Evolutionary conservation across 345 rosid species (phyloP), one percentile per base, ranked within the genome.

Genomic region (Euphorbia lathyris): DNA sequence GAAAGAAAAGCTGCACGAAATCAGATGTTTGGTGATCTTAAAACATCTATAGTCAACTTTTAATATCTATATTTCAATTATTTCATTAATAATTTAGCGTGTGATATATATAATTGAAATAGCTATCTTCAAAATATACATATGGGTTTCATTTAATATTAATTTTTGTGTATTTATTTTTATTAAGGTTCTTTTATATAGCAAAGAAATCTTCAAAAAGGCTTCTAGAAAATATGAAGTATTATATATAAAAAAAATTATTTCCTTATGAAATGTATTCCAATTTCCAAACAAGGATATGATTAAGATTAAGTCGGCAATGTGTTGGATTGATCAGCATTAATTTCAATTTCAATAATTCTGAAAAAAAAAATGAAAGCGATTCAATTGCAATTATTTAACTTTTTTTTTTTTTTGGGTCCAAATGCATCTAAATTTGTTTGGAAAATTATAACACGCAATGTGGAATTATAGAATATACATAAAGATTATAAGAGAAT

Each of bases 301-400:
- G 53, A 58, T 58, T 9, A 58, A 51, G 45, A 26, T 45, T 10
- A 42, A 45, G 63, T 34, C 19, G 63, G 20, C 8, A 26, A 56
- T 32, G 62, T 19, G 53, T 34, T 34, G 40, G 63, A 23, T 20
- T 27, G 9, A 34, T 34, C 38, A 20, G 26, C 23, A 67, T 32
- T 55, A 40, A 4, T 40, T 2, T 19, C 23, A 34, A 52, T 38
- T 17, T 50, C 61, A 61, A 70, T 71, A 61, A 61, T 61, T 50
- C 40, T 40, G 43, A 40, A 5, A 3, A 29, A 32, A n/a, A 51
- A 32, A 30, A 50, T 19, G 70, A 66, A 47, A 66, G 59, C 29
- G 42, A 66, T 48, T 34, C 47, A n/a, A 19, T 5, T 40, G 26
- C 64, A 13, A 60, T 34, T 29, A 25, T 19, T 34, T 23, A 16